Evolutionary conservation across 2,329 filamentous ascomycete species (phyloP), one percentile per base, ranked within the genome.

Genomic region (Knufia petricola): DNA sequence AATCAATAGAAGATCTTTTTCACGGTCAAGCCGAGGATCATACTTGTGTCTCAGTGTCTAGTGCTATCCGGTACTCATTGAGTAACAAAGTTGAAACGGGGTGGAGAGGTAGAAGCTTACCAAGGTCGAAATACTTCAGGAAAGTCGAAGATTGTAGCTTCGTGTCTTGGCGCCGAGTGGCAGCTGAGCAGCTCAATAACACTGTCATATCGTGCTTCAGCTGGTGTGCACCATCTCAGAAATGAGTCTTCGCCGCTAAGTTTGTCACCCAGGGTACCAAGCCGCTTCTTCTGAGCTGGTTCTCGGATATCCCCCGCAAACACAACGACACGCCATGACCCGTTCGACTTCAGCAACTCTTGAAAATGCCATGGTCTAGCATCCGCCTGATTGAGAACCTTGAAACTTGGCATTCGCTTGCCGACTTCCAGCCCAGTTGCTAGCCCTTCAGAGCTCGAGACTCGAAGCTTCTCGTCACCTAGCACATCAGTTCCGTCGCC

Each of bases 151-250:
- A 78, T 59, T 46, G 78, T 74, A 0, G 74, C 64, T 0, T 72
- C 65, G 0, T 57, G 60, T 34, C 79, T 68, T 21, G 68, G 69
- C 0, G 76, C 68, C 2, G 71, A 70, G 59, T 85, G 81, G 0
- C 82, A 64, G 0, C 79, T 77, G 2, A 85, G 60, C 0, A 84
- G 66, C 26, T 84, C 79, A 30, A 85, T 69, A 2, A 78, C 55
- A 10, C 65, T 68, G 55, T 74, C 67, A 17, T 76, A 66, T 4
- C 64, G 59, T 6, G 60, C 55, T 3, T 49, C 57, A 1, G 50
- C 34, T 1, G 69, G 68, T 0, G 70, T 75, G 43, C 67, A 68
- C n/a, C 58, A 64, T n/a, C 52, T 61, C 12, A 81, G 58, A 48
- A 79, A 68, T 1, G 66, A 63, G 1, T 58, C 39, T 0, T 63